A percentile compares a stretch with the other conserved stretches of the same genome.
phyloP scores from a whole-genome alignment of 2,329 filamentous ascomycete species.

The Fusarium sp. region DNA sequence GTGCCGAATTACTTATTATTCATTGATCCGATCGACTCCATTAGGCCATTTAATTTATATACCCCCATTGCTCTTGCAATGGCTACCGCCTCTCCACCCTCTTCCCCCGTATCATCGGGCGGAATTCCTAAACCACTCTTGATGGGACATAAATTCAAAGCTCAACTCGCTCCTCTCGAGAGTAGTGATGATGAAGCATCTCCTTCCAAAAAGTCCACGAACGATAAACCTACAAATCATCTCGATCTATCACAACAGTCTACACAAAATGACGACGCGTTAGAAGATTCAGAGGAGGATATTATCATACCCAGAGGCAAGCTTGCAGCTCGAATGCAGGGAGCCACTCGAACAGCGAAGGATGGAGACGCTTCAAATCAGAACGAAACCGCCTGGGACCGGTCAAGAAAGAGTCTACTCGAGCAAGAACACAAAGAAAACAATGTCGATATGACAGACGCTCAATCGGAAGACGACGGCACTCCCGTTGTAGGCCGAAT shows the following conservation, averaged over 20 bases:
- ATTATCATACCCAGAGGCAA: slow-evolving; percentile 69
- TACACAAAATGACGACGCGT: slow-evolving; percentile 61
- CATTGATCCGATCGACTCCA: background rate
- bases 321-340: slow-evolving; percentile 74
- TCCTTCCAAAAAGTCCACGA: slow-evolving; percentile 25
- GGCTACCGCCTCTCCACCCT: slow-evolving; percentile 59
- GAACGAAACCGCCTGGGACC: slow-evolving; percentile 56
- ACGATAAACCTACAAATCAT: slow-evolving; percentile 19
- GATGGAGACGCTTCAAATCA: slow-evolving; percentile 8
- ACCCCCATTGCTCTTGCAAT: slow-evolving; percentile 53
- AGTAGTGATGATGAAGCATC: slow-evolving; percentile 62
- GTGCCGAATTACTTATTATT: background rate
- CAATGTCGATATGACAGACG: slow-evolving; percentile 50
- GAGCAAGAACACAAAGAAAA: slow-evolving; percentile 48
- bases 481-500: slow-evolving; percentile 59
- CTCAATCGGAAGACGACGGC: slow-evolving; percentile 58
- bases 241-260: slow-evolving; percentile 26
- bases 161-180: slow-evolving; percentile 65
- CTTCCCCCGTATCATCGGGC: slow-evolving; percentile 60
- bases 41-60: background rate
- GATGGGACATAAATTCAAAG: slow-evolving; percentile 68
- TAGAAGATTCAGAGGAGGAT: slow-evolving; percentile 56
- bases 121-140: slow-evolving; percentile 62
- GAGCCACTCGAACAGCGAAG: slow-evolving; percentile 41
- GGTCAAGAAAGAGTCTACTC: slow-evolving; percentile 59